These are phyloP conservation scores for Cutaneotrichosporon sp. DNA, from an alignment of 1,284 basidiomycete species.

Conservation along the genomic window DNA sequence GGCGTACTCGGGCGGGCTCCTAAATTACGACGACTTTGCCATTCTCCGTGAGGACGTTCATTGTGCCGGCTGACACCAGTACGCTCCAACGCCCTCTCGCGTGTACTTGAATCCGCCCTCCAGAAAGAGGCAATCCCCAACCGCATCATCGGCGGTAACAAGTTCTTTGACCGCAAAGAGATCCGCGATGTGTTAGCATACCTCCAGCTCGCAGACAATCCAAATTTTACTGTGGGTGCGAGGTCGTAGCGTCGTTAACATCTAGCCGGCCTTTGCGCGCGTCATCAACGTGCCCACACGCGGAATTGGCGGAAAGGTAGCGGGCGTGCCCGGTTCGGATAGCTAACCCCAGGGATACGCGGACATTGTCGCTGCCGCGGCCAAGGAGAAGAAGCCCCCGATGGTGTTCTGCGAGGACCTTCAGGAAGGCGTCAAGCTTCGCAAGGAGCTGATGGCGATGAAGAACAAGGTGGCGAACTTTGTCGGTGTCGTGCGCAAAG, in stretches of 20 bases:
- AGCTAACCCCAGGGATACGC: constrained; percentile 54
- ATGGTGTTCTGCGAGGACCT: constrained; percentile 62
- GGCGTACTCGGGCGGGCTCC: constrained; percentile 65
- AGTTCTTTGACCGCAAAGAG: constrained; percentile 81
- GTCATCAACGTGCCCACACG: constrained; percentile 71
- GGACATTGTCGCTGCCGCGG: constrained; percentile 58
- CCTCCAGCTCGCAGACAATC: constrained; percentile 77
- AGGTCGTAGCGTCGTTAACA: neutral
- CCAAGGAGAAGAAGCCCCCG: constrained; percentile 54
- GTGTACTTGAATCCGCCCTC: constrained; percentile 69
- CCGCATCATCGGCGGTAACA: constrained; percentile 71
- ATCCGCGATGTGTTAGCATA: constrained; percentile 87
- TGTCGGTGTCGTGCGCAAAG: constrained; percentile 55
- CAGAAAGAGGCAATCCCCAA: constrained; percentile 73
- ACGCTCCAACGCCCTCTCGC: constrained; percentile 75
- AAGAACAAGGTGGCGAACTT: constrained; percentile 62
- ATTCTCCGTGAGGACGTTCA: constrained; percentile 65
- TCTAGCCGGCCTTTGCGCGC: constrained; percentile 65
- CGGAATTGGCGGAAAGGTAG: constrained; percentile 76
- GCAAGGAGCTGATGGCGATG: constrained; percentile 56
- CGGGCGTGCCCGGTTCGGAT: neutral
- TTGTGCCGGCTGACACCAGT: constrained; percentile 51
- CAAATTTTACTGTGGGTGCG: constrained; percentile 54
- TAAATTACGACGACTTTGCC: constrained; percentile 71
- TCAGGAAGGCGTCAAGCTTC: constrained; percentile 53